Conservation (phyloP, 2,329 filamentous ascomycete genomes). For the Cladophialophora immunda region DNA sequence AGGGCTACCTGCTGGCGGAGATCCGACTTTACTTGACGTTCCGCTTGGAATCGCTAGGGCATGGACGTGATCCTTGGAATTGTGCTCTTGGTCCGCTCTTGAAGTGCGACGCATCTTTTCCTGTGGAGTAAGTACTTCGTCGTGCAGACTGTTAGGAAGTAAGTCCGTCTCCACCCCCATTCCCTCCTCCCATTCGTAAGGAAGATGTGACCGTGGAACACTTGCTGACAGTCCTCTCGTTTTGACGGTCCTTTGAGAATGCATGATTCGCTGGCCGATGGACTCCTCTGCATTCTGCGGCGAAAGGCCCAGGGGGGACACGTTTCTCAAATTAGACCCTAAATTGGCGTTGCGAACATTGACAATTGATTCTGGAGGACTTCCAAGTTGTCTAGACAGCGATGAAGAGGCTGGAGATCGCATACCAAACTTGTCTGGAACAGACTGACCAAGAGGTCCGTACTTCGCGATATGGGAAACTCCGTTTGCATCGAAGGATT, state of each 20-base stretch:
- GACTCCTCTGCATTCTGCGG: conserved; percentile 72
- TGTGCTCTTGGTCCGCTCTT: conserved; percentile 63
- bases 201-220: conserved; percentile 59
- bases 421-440: conserved; percentile 89
- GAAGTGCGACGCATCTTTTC: conserved; percentile 68
- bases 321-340: conserved; percentile 75
- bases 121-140: conserved; percentile 69
- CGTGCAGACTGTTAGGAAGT: conserved; percentile 74
- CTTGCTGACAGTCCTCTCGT: conserved; percentile 66
- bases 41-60: conserved; percentile 60
- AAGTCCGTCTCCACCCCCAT: conserved; percentile 92
- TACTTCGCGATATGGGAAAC: conserved; percentile 90
- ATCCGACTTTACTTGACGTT: conserved; percentile 61
- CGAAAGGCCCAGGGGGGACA: conserved; percentile 62
- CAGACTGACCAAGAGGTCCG: conserved; percentile 88
- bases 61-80: conserved; percentile 56
- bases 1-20: conserved; percentile 64
- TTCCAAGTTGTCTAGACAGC: conserved; percentile 62
- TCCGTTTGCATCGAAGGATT: conserved; percentile 95
- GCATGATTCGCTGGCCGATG: conserved; percentile 68
- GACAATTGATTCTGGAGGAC: conserved; percentile 70
- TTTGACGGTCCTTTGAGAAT: conserved; percentile 68
- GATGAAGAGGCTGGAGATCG: conserved; percentile 75
- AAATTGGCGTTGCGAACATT: conserved; percentile 72
- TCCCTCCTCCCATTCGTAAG: conserved; percentile 67